phyloP scores from a whole-genome alignment of 768 basidiomycete genomes.

The Rubroboletus pulcherrimus region DNA sequence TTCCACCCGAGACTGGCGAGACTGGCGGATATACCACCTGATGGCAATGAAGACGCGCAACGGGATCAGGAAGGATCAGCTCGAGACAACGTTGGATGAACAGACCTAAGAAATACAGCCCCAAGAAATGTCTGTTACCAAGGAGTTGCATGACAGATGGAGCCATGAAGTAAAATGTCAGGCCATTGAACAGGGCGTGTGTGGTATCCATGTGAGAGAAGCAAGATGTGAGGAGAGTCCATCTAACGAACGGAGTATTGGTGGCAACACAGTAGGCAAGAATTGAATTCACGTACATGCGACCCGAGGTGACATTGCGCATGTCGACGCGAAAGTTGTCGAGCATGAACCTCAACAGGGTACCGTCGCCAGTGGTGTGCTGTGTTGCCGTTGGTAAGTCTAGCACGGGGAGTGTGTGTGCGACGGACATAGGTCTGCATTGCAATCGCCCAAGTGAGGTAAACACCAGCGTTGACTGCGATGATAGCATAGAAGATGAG shows the following conservation, averaged over 20 bases:
- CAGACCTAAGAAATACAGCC: slow-evolving; percentile 70
- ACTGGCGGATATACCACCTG: slow-evolving; percentile 61
- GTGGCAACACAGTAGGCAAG: neutral
- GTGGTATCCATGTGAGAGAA: slow-evolving; percentile 65
- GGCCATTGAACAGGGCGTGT: slow-evolving; percentile 74
- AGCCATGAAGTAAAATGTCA: slow-evolving; percentile 77
- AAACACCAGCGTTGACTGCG: slow-evolving; percentile 59
- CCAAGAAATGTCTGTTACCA: slow-evolving; percentile 63
- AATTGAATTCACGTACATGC: slow-evolving; percentile 46
- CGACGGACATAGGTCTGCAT: slow-evolving; percentile 30
- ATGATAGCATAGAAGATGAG: slow-evolving; percentile 62
- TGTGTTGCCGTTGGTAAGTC: slow-evolving; percentile 1
- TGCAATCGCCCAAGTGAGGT: slow-evolving; percentile 51
- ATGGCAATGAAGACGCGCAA: neutral
- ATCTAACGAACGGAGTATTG: slow-evolving; percentile 40
- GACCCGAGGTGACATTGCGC: slow-evolving; percentile 58
- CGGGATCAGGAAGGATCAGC: neutral
- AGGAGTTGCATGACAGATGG: slow-evolving; percentile 57
- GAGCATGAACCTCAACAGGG: slow-evolving; percentile 46
- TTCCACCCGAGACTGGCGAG: slow-evolving; percentile 48
- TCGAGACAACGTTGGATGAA: neutral
- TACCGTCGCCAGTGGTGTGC: slow-evolving; percentile 39
- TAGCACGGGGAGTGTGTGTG: slow-evolving; percentile 14
- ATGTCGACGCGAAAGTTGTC: slow-evolving; percentile 62
- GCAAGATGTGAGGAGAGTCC: slow-evolving; percentile 65